Evolutionary conservation across 1,284 basidiomycete genomes (phyloP).

Genomic region (Trichosporon faecale): DNA sequence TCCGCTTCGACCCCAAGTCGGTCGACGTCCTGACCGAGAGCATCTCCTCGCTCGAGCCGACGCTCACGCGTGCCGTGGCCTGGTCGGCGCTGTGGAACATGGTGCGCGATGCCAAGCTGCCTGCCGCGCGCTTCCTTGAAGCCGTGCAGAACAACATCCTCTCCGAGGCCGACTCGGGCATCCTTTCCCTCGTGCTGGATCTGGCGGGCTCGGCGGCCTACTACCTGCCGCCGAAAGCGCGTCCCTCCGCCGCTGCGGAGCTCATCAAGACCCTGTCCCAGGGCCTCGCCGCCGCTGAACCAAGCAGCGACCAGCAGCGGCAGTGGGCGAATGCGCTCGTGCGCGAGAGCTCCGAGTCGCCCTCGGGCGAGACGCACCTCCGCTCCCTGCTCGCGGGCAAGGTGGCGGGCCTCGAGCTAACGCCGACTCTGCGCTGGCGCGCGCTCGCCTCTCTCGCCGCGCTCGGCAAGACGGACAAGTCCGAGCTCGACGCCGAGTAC

Average conservation of each 20-base stretch:
- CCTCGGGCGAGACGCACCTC: not conserved
- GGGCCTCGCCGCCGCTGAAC: not conserved
- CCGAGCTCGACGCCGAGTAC: constrained; percentile 18
- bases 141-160: constrained; percentile 10
- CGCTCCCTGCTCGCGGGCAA: constrained; percentile 11
- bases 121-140: constrained; percentile 5
- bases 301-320: constrained; percentile 17
- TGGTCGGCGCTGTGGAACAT: constrained; percentile 20
- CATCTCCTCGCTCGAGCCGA: constrained; percentile 11
- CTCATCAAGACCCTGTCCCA: constrained; percentile 1
- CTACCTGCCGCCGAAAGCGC: constrained; percentile 1
- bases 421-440: constrained; percentile 15
- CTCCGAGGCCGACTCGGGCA: constrained; percentile 13
- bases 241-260: not conserved
- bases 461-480: constrained; percentile 4
- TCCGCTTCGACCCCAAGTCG: constrained; percentile 17
- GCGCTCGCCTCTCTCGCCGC: constrained; percentile 12
- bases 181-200: constrained; percentile 9
- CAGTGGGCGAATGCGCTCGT: constrained; percentile 12
- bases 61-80: constrained; percentile 17
- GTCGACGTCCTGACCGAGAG: constrained; percentile 12
- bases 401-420: constrained; percentile 14
- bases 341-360: not conserved
- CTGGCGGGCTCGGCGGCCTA: not conserved
- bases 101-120: constrained; percentile 18